phyloP scores from a whole-genome alignment of 1,284 basidiomycete species.

The Amylostereum chailletii region DNA sequence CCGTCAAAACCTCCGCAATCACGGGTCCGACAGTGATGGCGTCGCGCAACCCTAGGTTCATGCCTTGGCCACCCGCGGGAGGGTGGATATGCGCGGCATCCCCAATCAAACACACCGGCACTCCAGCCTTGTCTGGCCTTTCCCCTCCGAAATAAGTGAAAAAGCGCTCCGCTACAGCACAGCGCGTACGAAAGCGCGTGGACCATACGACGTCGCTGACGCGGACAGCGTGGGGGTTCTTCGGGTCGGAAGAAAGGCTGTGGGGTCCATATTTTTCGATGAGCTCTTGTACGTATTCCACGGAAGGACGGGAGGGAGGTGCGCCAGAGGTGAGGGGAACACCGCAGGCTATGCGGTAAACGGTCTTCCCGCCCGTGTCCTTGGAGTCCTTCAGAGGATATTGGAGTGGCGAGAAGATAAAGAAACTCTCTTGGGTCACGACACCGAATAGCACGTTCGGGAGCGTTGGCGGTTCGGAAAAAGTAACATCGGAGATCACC shows the following conservation, averaged over 20 bases:
- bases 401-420: constrained; percentile 21
- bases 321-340: constrained; percentile 22
- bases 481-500: constrained; percentile 24
- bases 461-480: constrained; percentile 12
- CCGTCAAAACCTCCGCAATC: constrained; percentile 12
- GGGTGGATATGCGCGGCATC: constrained; percentile 39
- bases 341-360: constrained; percentile 26
- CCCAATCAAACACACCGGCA: constrained; percentile 25
- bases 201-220: constrained; percentile 22
- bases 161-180: constrained; percentile 24
- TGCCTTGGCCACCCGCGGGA: constrained; percentile 37
- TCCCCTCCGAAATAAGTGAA: constrained; percentile 13
- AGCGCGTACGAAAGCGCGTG: constrained; percentile 30
- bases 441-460: constrained; percentile 12
- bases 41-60: constrained; percentile 40
- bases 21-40: constrained; percentile 25
- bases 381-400: constrained; percentile 14
- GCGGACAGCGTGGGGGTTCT: constrained; percentile 1
- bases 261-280: constrained; percentile 26
- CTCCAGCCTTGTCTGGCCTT: constrained; percentile 8
- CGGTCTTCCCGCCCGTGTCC: constrained; percentile 10
- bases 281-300: constrained; percentile 28
- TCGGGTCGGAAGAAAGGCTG: constrained; percentile 6
- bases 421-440: constrained; percentile 17
- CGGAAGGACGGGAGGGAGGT: constrained; percentile 21